phyloP scores from a whole-genome alignment of 768 basidiomycete genomes.

The Peribolospora baueri region DNA sequence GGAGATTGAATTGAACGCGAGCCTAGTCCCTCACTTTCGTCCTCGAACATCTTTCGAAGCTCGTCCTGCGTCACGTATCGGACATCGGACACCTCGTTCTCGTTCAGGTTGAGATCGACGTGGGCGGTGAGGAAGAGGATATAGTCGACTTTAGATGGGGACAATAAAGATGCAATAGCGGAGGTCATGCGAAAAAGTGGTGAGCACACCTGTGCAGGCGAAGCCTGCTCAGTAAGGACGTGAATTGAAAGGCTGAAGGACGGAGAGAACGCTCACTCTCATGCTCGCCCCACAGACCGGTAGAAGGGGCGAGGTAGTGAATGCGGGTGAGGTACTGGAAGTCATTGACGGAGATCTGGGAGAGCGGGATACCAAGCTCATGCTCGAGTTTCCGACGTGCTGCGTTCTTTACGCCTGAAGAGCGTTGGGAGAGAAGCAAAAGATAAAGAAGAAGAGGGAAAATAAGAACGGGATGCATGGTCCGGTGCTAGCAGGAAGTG shows the following conservation, averaged over 20 bases:
- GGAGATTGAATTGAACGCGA: background rate
- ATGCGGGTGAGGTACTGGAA: conserved; percentile 92
- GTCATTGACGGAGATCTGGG: conserved; percentile 50
- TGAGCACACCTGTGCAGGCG: background rate
- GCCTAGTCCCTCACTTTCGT: conserved; percentile 30
- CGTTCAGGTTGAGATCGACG: conserved; percentile 55
- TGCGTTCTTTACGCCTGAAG: conserved; percentile 57
- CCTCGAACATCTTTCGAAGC: conserved; percentile 69
- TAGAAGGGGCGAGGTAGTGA: conserved; percentile 84
- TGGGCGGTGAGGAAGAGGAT: conserved; percentile 82
- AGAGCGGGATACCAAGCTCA: conserved; percentile 70
- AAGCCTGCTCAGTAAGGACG: background rate
- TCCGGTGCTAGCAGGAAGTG: background rate
- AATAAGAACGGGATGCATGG: background rate
- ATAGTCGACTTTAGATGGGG: conserved; percentile 55
- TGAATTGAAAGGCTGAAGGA: background rate
- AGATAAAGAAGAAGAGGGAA: background rate
- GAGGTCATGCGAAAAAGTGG: background rate
- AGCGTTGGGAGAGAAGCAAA: background rate
- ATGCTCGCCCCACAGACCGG: conserved; percentile 91
- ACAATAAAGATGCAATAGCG: background rate
- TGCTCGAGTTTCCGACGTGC: conserved; percentile 88
- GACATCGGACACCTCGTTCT: conserved; percentile 72
- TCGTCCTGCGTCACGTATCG: conserved; percentile 82
- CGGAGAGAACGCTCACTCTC: conserved; percentile 37